A percentile compares a stretch with the other conserved stretches of the same genome.
Evolutionary conservation across 768 basidiomycete genomes (phyloP).

Genomic region (Agrocybe chaxingu): DNA sequence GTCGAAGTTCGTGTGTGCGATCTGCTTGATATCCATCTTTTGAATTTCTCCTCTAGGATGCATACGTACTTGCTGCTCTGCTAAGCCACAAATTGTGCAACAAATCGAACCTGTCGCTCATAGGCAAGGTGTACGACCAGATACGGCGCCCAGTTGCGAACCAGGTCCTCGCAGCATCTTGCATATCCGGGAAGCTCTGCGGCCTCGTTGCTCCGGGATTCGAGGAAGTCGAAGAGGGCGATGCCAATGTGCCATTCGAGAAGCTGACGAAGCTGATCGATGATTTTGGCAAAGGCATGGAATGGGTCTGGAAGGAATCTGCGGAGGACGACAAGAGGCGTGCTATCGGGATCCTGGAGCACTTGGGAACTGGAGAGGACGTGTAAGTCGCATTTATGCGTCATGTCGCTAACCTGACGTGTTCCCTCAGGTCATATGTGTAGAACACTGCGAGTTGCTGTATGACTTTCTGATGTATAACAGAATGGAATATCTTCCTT

Average conservation of each 20-base stretch:
- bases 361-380: not conserved
- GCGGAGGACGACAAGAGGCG: slow-evolving; percentile 20
- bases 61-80: slow-evolving; percentile 31
- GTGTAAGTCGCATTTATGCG: not conserved
- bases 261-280: slow-evolving; percentile 16
- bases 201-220: slow-evolving; percentile 23
- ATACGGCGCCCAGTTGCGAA: slow-evolving; percentile 25
- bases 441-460: no score
- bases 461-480: no score
- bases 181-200: slow-evolving; percentile 15
- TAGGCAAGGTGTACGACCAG: slow-evolving; percentile 25
- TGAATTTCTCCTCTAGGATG: slow-evolving; percentile 25
- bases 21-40: not conserved
- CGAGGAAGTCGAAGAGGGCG: slow-evolving; percentile 23
- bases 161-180: slow-evolving; percentile 17
- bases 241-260: slow-evolving; percentile 16
- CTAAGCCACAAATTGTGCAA: slow-evolving; percentile 13
- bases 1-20: slow-evolving; percentile 21
- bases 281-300: slow-evolving; percentile 17
- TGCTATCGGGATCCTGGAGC: slow-evolving; percentile 18
- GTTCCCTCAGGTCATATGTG: not conserved
- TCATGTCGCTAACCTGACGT: not conserved
- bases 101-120: slow-evolving; percentile 17
- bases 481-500: no score
- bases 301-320: slow-evolving; percentile 25